Evolutionary conservation across 1,284 basidiomycete species (phyloP), one percentile per base, ranked within the genome.

Genomic region (Sphaerobolus stellatus): DNA sequence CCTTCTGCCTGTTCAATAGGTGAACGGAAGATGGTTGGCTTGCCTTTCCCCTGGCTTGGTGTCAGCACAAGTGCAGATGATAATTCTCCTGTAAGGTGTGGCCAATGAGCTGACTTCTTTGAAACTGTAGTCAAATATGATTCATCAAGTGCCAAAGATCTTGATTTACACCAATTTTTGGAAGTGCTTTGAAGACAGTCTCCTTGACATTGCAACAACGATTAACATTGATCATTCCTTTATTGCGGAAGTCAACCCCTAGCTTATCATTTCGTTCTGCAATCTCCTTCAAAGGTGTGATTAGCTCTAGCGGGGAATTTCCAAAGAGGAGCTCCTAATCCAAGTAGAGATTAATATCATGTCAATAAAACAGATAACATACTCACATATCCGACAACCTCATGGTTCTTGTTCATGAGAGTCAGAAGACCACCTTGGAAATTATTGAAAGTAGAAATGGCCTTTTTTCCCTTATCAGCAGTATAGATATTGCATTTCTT

Each of bases 401-500:
- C 45, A 13, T 49, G 30, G 25, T 49, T 30, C 20, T 49, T 30
- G 34, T 49, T 49, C 5, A 49, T 30, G 18, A n/a, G 28, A 6
- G 48, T 49, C 14, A 49, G 20, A 14, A 49, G 5, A 33, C 48
- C 48, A 30, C 48, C 48, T 34, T 22, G 28, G 34, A 49, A 49
- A 33, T 18, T 28, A 34, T 49, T 49, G 14, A 49, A 30, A 11
- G 34, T 30, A 9, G 48, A n/a, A 5, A 20, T 33, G 5, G 30
- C 18, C 34, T 48, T 48, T n/a, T n/a, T n/a, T n/a, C n/a, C n/a
- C 5, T 14, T 5, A 5, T 33, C 5, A 22, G 18, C 29, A 11
- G n/a, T 18, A 33, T 49, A 49, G 31, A 49, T 49, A 22, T 49
- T 49, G 7, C 28, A 25, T 49, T 49, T 49, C n/a, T 34, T 49